Evolutionary conservation across 441 rosid genomes (phyloP).

Genomic region (Aquilaria agallochum): DNA sequence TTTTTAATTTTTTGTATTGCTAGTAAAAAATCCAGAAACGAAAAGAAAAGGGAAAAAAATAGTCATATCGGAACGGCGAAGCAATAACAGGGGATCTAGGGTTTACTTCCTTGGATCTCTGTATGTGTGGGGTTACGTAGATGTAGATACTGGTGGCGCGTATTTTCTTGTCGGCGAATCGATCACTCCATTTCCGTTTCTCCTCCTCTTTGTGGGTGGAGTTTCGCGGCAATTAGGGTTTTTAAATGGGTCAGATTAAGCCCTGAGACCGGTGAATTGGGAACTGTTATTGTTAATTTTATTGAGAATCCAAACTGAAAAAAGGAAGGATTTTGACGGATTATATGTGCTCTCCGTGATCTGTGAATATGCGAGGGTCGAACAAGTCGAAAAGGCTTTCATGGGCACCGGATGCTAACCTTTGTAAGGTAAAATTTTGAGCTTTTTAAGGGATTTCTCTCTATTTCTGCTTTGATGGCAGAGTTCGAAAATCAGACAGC

Average conservation of each 20-base stretch:
- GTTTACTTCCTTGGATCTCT: conserved; percentile 47
- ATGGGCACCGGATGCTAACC: conserved; percentile 93
- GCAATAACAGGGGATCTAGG: conserved; percentile 53
- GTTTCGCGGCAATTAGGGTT: conserved; percentile 17
- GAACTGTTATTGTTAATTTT: conserved; percentile 13
- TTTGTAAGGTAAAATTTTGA: conserved; percentile 82
- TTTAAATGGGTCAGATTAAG: conserved; percentile 14
- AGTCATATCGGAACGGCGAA: conserved; percentile 24
- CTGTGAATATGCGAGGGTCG: conserved; percentile 74
- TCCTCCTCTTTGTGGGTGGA: conserved; percentile 2
- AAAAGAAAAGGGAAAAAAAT: not conserved
- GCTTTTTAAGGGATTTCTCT: conserved; percentile 11
- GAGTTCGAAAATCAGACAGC: not conserved
- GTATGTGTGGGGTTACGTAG: conserved; percentile 7
- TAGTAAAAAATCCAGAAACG: not conserved
- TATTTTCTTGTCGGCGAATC: conserved; percentile 7
- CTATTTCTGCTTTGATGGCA: conserved; percentile 9
- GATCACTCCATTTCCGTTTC: not conserved
- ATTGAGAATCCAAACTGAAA: conserved; percentile 30
- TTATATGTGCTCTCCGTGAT: conserved; percentile 17
- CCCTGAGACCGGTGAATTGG: conserved; percentile 10
- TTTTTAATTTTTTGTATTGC: no score
- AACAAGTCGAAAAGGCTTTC: conserved; percentile 81
- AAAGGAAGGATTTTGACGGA: conserved; percentile 8
- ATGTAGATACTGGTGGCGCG: not conserved